Evolutionary conservation across 2,329 filamentous ascomycete genomes (phyloP).

Genomic region (Colletotrichum falcatum): DNA sequence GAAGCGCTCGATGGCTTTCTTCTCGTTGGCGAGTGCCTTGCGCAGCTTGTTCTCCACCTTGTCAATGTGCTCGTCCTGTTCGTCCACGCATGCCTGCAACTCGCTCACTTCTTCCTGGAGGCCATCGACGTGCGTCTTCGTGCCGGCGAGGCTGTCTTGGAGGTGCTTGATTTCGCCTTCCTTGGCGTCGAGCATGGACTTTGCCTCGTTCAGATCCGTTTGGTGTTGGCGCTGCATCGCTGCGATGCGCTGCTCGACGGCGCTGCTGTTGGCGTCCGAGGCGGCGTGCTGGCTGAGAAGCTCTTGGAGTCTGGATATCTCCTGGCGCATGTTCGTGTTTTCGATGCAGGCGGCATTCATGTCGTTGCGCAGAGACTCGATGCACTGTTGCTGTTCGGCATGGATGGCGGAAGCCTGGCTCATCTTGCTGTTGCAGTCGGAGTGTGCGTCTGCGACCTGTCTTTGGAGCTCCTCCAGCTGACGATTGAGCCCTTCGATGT

Average conservation of each 20-base stretch:
- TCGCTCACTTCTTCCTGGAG: background rate
- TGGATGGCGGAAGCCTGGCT: background rate
- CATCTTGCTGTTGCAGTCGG: background rate
- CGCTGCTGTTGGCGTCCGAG: background rate
- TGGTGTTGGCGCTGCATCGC: background rate
- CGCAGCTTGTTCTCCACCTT: background rate
- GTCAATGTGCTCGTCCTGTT: background rate
- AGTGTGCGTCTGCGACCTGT: background rate
- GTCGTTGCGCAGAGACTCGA: background rate
- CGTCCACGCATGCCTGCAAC: background rate
- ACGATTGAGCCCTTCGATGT: background rate
- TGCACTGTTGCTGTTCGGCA: background rate
- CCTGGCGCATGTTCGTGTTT: background rate
- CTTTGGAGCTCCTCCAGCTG: background rate
- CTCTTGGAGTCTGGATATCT: background rate
- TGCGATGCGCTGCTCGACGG: background rate
- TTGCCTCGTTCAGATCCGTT: background rate
- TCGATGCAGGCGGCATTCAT: background rate
- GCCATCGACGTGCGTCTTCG: background rate
- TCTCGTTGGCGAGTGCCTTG: background rate
- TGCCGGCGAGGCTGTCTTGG: background rate
- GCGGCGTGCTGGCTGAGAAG: background rate
- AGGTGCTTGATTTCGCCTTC: background rate
- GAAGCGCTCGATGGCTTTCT: background rate
- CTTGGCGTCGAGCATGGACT: background rate